These are phyloP conservation scores for Paecilomyces sp. DNA, from an alignment of 2,329 filamentous ascomycete genomes.

Conservation along the genomic window DNA sequence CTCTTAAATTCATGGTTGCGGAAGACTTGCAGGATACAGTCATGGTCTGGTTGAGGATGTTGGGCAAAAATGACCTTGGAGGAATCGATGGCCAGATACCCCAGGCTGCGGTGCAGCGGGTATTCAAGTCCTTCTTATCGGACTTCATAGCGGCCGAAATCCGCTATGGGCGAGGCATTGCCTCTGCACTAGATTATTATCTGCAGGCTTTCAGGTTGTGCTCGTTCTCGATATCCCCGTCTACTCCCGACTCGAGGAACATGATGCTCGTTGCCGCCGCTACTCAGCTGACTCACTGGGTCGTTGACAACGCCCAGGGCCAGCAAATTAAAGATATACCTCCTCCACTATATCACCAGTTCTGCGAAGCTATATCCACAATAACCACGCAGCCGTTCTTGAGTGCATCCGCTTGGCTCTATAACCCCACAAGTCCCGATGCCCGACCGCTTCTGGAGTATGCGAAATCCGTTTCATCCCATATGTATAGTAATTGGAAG, in stretches of 20 bases:
- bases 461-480: constrained; percentile 14
- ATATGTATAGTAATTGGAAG: constrained; percentile 11
- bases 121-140: constrained; percentile 20
- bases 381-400: constrained; percentile 17
- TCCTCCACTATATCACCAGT: constrained; percentile 25
- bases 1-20: constrained; percentile 33
- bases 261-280: constrained; percentile 17
- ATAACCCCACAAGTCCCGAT: constrained; percentile 31
- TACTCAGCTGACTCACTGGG: constrained; percentile 16
- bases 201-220: constrained; percentile 17
- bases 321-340: constrained; percentile 17
- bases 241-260: constrained; percentile 5
- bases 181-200: constrained; percentile 24
- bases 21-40: constrained; percentile 27
- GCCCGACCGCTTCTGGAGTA: constrained; percentile 22
- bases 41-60: constrained; percentile 27
- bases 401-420: constrained; percentile 23
- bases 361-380: constrained; percentile 15
- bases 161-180: constrained; percentile 24
- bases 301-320: constrained; percentile 16
- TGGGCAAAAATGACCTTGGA: constrained; percentile 20
- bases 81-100: constrained; percentile 16
- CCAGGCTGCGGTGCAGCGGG: constrained; percentile 10
- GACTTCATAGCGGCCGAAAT: constrained; percentile 27
- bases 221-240: constrained; percentile 6